Evolutionary conservation across 202 grass and related monocot genomes (phyloP).

Genomic region (Schoenoplectus tabernaemontani): DNA sequence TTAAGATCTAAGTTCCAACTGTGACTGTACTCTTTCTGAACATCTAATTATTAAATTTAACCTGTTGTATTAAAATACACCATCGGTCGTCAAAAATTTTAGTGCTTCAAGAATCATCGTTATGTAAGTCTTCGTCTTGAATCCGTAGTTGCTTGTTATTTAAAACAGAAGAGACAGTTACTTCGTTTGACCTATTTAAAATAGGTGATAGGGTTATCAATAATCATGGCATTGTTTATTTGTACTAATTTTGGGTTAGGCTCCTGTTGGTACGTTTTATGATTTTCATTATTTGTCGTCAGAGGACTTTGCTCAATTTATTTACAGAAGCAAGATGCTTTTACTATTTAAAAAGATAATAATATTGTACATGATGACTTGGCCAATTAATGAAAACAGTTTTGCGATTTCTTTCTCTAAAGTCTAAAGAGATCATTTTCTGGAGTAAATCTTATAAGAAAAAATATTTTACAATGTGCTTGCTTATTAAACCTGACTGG

Average conservation of each 20-base stretch:
- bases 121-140: not conserved
- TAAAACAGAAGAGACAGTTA: not conserved
- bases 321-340: not conserved
- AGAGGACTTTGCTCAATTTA: not conserved
- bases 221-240: not conserved
- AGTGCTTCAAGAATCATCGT: not conserved
- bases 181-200: slow-evolving; percentile 5
- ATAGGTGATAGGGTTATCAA: not conserved
- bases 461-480: not conserved
- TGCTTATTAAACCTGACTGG: not conserved
- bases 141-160: not conserved
- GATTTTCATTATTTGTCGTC: not conserved
- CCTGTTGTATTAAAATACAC: not conserved
- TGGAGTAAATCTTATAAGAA: not conserved
- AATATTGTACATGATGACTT: no score
- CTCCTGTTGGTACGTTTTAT: not conserved
- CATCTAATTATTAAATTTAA: no score
- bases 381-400: not conserved
- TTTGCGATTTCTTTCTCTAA: not conserved
- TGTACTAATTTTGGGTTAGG: not conserved
- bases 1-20: no score
- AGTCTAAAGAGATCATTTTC: not conserved
- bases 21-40: no score
- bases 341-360: not conserved
- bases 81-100: not conserved